Base-by-base conservation (phyloP, 352 stramenopile genomes). In the Pythium aquatile region DNA sequence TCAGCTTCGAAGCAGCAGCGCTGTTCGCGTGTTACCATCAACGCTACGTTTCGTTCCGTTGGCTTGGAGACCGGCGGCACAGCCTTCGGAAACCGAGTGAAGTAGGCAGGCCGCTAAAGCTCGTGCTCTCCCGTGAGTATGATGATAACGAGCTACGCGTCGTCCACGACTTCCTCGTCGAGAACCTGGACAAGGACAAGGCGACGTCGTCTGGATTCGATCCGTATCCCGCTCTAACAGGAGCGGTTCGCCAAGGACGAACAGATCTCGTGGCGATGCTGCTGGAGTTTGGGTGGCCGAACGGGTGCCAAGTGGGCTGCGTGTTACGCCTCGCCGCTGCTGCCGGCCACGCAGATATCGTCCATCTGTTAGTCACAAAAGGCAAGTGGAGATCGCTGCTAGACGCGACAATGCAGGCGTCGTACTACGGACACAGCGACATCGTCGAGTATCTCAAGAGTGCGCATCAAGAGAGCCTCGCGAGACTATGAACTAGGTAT, bases 381-480 rank as follows among this genome's bases (percentile, higher is more conserved):
- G 58, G 58, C 44, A 40, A 48, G 20, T 64, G 58, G 58, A 35
- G 30, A 1, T 64, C 58, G 14, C 14, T 64, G 11, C 33, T 64
- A 6, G 58, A 64, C 30, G 58, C 58, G 2, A 55, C 49, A 5
- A 57, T 20, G 46, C 47, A 64, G 35, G 46, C 58, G 14, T 56
- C 47, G 47, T 64, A 57, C 47, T 51, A 64, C 5, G 47, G 33
- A 20, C 58, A 58, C 16, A 17, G 33, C 5, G 58, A 64, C n/a
- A 57, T 64, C 24, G 58, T 57, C 32, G 58, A 33, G 2, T 46
- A 58, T 16, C 46, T 64, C 1, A 57, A 64, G 30, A 20, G 47
- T 5, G 58, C 47, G 2, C 30, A 39, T 10, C 35, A 29, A 3
- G 49, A 57, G 14, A 37, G 48, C 5, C 5, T 16, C 44, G 24